Base-by-base conservation (phyloP, 179 eudicot species). In the Dionaea muscipula region DNA sequence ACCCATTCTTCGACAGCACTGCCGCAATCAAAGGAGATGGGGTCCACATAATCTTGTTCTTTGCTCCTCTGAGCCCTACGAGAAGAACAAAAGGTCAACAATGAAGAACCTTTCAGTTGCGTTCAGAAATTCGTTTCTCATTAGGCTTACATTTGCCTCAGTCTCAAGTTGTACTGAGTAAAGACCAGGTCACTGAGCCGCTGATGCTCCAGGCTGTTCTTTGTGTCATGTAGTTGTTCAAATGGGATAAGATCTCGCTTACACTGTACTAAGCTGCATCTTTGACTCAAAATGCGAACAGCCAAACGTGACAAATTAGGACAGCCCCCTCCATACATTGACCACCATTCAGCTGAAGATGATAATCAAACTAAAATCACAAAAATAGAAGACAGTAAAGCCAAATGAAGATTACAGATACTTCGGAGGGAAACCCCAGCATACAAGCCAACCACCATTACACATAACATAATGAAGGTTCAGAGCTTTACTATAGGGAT, bases 291-390 rank as follows among this genome's bases (percentile, higher is more conserved):
- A 54, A 91, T 71, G 50, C 83, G 98, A 55, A 81, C 72, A 37
- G 98, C 84, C 66, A 82, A 74, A 55, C 84, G 89, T 57, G 91
- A 80, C 72, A 91, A 65, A 62, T 84, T 82, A 38, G 96, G 96
- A 67, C 98, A 91, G 41, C 78, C 85, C 53, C 85, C 94, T 67
- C 98, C 98, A 65, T 82, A 84, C 16, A 88, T 84, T 25, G 83
- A 85, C 98, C 98, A 91, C 96, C 98, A 91, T 69, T 84, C 98
- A 67, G 81, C 98, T 91, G 64, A 51, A 59, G 25, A 45, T 12
- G 15, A 24, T 15, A 51, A 9, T 26, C 25, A 21, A 51, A 12
- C 18, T 17, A 26, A 47, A 35, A 39, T 39, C 16, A 39, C 44
- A 47, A 13, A 47, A 26, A 47, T 12, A 47, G 51, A 4, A 21